These are phyloP conservation scores for Circinella minor DNA, from an alignment of 371 early-diverging fungal genomes.

Conservation along the genomic window DNA sequence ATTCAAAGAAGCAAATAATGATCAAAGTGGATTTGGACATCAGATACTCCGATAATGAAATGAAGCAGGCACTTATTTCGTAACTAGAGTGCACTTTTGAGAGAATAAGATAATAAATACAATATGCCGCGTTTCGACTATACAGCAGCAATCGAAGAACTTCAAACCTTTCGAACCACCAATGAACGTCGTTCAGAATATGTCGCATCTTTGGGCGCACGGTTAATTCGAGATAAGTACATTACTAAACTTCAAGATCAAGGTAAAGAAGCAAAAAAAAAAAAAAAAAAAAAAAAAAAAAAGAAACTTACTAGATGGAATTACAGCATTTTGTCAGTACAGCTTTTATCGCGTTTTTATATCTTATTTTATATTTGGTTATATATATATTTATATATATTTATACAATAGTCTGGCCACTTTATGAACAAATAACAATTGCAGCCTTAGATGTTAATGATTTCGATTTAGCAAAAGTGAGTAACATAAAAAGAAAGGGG, in stretches of 20 bases:
- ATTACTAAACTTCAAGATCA: slow-evolving; percentile 43
- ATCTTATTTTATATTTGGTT: not conserved
- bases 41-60: too few relatives aligned
- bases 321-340: not conserved
- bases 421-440: slow-evolving; percentile 82
- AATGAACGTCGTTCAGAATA: slow-evolving; percentile 45
- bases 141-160: slow-evolving; percentile 36
- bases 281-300: not conserved
- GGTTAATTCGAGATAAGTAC: slow-evolving; percentile 41
- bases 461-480: slow-evolving; percentile 26
- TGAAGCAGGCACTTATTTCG: too few relatives aligned
- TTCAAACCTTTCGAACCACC: slow-evolving; percentile 39
- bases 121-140: slow-evolving; percentile 43
- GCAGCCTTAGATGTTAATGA: slow-evolving; percentile 83
- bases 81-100: not conserved
- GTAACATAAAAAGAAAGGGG: not conserved
- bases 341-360: not conserved
- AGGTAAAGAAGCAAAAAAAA: slow-evolving; percentile 25
- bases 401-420: slow-evolving; percentile 66
- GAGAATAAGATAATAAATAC: not conserved
- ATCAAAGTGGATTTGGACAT: too few relatives aligned
- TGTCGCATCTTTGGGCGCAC: slow-evolving; percentile 40
- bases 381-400: not conserved
- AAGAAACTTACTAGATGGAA: not conserved
- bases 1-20: too few relatives aligned